Evolutionary conservation across 2,329 filamentous ascomycete genomes (phyloP), one percentile per base, ranked within the genome.

Genomic region (Proliferodiscus dingleyae): DNA sequence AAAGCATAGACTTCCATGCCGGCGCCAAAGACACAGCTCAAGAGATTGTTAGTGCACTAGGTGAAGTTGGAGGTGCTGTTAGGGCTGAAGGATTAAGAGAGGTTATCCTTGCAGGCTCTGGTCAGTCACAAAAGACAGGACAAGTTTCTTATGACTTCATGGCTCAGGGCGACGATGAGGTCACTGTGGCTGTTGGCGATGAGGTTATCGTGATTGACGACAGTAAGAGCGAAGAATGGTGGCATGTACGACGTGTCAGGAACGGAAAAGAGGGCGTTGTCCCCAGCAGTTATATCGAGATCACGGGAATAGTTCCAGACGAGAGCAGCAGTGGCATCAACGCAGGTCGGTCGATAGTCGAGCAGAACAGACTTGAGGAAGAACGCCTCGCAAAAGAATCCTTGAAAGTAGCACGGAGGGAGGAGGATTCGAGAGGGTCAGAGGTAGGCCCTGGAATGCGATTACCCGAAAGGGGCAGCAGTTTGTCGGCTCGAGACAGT

Each of bases 201-300:
- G 91, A 98, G 61, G 91, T 98, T 32, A 71, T 95, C 34, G 73
- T 98, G 43, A 66, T 97, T 45, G 91, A 98, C 62, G 89, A 96
- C 61, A 80, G 75, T 26, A 93, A 90, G 68, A 96, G 90, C 52
- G 89, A 96, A 48, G 93, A 98, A 64, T 98, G 93, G 93, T 97
- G 93, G 91, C 89, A 93, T 72, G 89, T 98, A 28, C 81, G 87
- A 49, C 81, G 90, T 28, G 62, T 96, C 52, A 94, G 89, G 70
- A 97, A 89, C 63, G 89, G 89, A 57, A 93, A 89, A 63, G 89
- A 96, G 69, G 93, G 93, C 30, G 93, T 98, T 21, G 90, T 98
- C 7, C 93, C 93, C 11, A 93, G 89, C 71, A 95, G 89, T 67
- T 98, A 97, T 61, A 84, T 98, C 57, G 91, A 98, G 65, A 73